Base-by-base conservation (phyloP, 2,329 filamentous ascomycete species). In the Trichoderma breve region DNA sequence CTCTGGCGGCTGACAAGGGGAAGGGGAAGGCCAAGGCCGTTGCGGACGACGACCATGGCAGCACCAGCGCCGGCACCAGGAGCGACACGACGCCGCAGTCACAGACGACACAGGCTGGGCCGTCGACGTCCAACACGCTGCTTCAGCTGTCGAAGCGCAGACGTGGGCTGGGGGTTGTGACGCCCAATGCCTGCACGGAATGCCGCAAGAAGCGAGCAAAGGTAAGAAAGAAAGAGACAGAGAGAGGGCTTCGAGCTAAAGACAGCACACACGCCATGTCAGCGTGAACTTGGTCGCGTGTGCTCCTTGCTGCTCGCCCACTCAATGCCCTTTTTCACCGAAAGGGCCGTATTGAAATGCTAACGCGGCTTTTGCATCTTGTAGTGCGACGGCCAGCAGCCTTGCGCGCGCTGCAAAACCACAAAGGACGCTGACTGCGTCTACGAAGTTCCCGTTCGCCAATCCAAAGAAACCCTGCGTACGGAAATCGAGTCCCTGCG, bases 151-250 rank as follows among this genome's bases (percentile, higher is more conserved):
- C 86, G 3, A 89, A 89, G 77, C 82, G 87, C 18, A 83, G 85
- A 62, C 84, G 88, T 62, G 88, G 87, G 2, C 76, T 87, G 4
- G 88, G 88, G 21, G 80, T 89, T 1, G 87, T 89, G 14, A 89
- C 88, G 5, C 86, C 86, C 55, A 89, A 89, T 79, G 88, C 88
- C 28, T 89, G 88, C 77, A 89, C 86, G 21, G 88, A 89, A 77
- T 89, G 88, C 76, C 85, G 87, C 70, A 89, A 89, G 81, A 89
- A 89, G 79, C 86, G 88, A 71, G 87, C 88, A 75, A 89, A 89
- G 84, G 87, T 88, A n/a, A 39, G 32, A 34, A 1, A n/a, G n/a
- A n/a, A 34, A 34, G 81, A 39, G 80, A 18, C 28, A 6, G 2
- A n/a, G 15, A 11, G 18, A 60, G n/a, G 21, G 24, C 24, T 55